Evolutionary conservation across 257 asterid genomes (phyloP), one percentile per base, ranked within the genome.

Genomic region (Lantana camara): DNA sequence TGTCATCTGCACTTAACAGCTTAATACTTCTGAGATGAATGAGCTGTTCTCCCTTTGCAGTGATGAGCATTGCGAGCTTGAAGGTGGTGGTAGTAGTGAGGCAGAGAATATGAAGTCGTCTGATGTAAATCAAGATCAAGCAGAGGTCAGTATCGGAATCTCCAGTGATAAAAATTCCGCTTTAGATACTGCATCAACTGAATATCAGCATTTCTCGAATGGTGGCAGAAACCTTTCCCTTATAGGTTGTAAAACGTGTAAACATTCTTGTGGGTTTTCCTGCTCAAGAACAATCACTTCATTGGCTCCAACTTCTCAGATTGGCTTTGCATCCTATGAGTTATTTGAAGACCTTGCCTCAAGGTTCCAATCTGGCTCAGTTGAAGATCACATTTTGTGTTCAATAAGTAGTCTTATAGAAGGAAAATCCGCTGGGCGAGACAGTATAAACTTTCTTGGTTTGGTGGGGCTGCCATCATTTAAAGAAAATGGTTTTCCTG

Each of bases 281-380:
- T 93, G 97, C 82, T 79, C 82, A 22, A 87, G 99, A 82, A 76
- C 79, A 64, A 79, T 90, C 67, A 78, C 96, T 76, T 85, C 99
- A 68, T 63, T 93, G 79, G 83, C 83, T 65, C 97, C 99, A 44
- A 63, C 52, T 74, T 85, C 88, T 74, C 81, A 23, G 60, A 73
- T 90, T 57, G 91, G 82, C 59, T 51, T 6, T 68, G 77, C 82
- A 21, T 82, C 97, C 58, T 61, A 72, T 75, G 87, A 75, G 37
- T 27, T 79, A 55, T 77, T 90, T 34, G 83, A 88, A 72, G 85
- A 79, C 41, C 32, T 90, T 73, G 83, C 81, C 74, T 86, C 86
- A 15, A 56, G 58, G 53, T 84, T 93, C 70, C 68, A 75, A 46
- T 78, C 90, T 65, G 97, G 96, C 10, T 79, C 72, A 57, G 32